Conservation (phyloP, 495 filamentous ascomycete genomes). For the Aspergillus campestris region DNA sequence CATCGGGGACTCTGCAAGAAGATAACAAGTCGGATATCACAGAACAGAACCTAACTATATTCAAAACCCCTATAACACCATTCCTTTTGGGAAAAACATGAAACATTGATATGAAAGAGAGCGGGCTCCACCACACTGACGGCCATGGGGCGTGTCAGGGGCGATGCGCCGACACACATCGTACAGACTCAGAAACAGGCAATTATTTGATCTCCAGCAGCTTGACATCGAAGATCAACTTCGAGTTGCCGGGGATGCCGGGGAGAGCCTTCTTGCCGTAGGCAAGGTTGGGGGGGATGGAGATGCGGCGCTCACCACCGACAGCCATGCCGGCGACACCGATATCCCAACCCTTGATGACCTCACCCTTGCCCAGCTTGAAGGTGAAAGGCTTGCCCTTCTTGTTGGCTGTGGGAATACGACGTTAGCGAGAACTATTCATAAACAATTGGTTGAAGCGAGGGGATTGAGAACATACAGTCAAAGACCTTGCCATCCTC, state of each 20-base stretch:
- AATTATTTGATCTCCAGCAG: conserved; percentile 57
- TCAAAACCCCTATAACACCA: conserved; percentile 31
- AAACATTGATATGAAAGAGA: conserved; percentile 13
- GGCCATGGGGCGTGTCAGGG: not conserved
- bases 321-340: conserved; percentile 85
- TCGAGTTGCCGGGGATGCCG: conserved; percentile 84
- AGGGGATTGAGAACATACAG: conserved; percentile 43
- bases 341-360: conserved; percentile 98
- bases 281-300: conserved; percentile 71
- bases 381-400: conserved; percentile 95
- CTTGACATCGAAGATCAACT: conserved; percentile 90
- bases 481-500: conserved; percentile 90
- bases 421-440: not conserved
- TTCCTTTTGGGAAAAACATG: conserved; percentile 16
- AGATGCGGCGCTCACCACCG: conserved; percentile 87
- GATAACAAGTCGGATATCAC: conserved; percentile 42
- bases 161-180: not conserved
- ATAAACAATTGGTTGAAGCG: not conserved
- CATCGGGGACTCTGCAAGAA: conserved; percentile 20
- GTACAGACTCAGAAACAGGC: not conserved
- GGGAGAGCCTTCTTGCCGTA: conserved; percentile 75
- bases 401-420: conserved; percentile 67
- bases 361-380: conserved; percentile 85
- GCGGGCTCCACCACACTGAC: conserved; percentile 8
- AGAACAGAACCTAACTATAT: conserved; percentile 17